Base-by-base conservation (phyloP, 2,329 filamentous ascomycete genomes). In the Pseudonectria buxi region DNA sequence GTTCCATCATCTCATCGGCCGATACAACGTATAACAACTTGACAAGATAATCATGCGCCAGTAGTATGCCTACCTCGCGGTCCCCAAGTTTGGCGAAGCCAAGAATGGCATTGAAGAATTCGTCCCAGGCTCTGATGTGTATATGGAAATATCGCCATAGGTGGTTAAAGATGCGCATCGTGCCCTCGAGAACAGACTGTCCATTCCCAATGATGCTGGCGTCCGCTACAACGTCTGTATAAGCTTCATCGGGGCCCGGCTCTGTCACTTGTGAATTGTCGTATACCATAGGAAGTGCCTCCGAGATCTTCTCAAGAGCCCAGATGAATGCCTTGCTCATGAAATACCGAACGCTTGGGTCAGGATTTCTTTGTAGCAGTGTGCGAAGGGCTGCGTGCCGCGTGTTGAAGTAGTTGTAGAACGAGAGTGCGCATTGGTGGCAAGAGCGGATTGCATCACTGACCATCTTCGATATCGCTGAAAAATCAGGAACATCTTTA, bases 21-120 rank as follows among this genome's bases (percentile, higher is more conserved):
- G 68, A 68, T 39, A 86, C 64, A 24, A 83, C 72, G 43, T 73
- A 67, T 22, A 85, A 41, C 18, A 76, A 67, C 43, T 68, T 77
- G 27, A 64, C 53, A 14, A 89, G 63, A 47, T 78, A 84, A 15
- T 75, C 71, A 24, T 70, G 64, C 10, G 77, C 71, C 15, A 89
- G 64, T 15, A 88, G 64, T 6, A 72, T 53, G 2, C 66, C 64
- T 14, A 73, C 67, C 54, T 86, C 80, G 5, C 67, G 56, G 3
- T 65, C 59, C 1, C 83, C 82, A 36, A 86, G 59, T 30, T 64
- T 67, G 11, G 78, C 76, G 52, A 89, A 81, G n/a, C 65, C 65
- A n/a, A 73, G 54, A 42, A 89, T 66, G n/a, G 83, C 70, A 10
- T 74, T 72, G 53, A 90, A 90, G 39, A 82, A 81, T 50, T 90